Evolutionary conservation across 805 yeast genomes (phyloP).

Genomic region (Kazachstania kunashirensis): DNA sequence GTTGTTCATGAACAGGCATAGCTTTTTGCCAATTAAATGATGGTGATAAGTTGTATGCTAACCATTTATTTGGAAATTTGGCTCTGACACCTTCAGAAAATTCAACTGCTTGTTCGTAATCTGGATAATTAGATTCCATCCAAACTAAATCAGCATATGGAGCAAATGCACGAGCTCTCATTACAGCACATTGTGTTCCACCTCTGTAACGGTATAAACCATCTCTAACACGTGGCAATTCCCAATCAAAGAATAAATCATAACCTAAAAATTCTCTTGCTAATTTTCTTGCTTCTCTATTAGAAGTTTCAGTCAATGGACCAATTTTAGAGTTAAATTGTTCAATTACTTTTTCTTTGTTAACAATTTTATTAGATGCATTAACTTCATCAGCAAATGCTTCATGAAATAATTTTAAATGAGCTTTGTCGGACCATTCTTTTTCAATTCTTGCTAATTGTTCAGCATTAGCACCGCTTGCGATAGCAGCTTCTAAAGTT

Average conservation of each 20-base stretch:
- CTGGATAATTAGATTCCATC: slow-evolving; percentile 98
- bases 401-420: slow-evolving; percentile 79
- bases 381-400: slow-evolving; percentile 81
- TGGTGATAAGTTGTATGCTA: slow-evolving; percentile 93
- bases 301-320: slow-evolving; percentile 67
- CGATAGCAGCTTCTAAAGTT: slow-evolving; percentile 75
- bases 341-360: slow-evolving; percentile 46
- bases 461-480: slow-evolving; percentile 59
- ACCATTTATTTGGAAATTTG: slow-evolving; percentile 82
- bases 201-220: slow-evolving; percentile 95
- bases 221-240: slow-evolving; percentile 86
- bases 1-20: slow-evolving; percentile 78
- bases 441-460: slow-evolving; percentile 64
- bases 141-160: slow-evolving; percentile 93
- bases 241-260: slow-evolving; percentile 90
- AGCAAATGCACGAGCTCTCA: slow-evolving; percentile 91
- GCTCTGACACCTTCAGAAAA: slow-evolving; percentile 86
- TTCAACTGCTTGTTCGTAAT: slow-evolving; percentile 85
- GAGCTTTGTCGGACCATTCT: slow-evolving; percentile 76
- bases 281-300: slow-evolving; percentile 67
- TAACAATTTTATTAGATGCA: slow-evolving; percentile 35
- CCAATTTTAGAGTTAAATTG: slow-evolving; percentile 59
- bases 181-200: slow-evolving; percentile 94
- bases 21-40: slow-evolving; percentile 97
- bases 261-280: slow-evolving; percentile 71